Evolutionary conservation across 306 rosid genomes (phyloP).

Genomic region (Rosa rugosa): DNA sequence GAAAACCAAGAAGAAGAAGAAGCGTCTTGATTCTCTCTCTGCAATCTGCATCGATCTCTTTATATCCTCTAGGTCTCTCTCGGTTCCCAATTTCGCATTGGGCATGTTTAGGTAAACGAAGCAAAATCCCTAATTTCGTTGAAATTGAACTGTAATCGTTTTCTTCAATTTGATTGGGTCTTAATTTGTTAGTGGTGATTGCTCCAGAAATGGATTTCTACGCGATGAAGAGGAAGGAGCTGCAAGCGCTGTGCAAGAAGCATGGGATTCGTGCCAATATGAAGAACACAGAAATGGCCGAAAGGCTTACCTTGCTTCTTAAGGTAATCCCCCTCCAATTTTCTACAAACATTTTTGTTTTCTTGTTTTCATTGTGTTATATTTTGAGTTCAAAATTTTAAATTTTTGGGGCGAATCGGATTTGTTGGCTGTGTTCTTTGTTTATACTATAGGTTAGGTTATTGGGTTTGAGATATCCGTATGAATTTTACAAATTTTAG

Average conservation of each 20-base stretch:
- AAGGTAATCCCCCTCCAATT: slow-evolving; percentile 18
- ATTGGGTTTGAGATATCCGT: not conserved
- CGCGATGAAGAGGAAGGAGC: slow-evolving; percentile 45
- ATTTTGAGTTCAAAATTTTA: not conserved
- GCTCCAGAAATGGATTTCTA: slow-evolving; percentile 34
- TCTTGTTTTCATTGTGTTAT: not conserved
- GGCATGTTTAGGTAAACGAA: not conserved
- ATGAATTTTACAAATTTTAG: not conserved
- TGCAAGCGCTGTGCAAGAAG: slow-evolving; percentile 45
- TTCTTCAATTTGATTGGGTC: not conserved
- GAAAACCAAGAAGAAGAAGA: not conserved
- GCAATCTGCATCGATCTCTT: no score
- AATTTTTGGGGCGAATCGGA: no score
- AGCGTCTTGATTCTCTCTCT: not conserved
- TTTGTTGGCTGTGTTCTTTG: no score
- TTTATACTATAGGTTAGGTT: not conserved
- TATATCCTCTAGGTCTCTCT: no score
- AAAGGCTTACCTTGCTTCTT: slow-evolving; percentile 28
- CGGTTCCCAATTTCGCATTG: not conserved
- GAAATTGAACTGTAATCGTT: no score
- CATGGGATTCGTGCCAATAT: slow-evolving; percentile 53
- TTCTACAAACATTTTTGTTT: not conserved
- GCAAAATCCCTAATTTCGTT: not conserved
- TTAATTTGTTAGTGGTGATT: not conserved
- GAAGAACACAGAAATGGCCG: slow-evolving; percentile 44